A percentile compares a stretch with the other conserved stretches of the same genome.
These are phyloP conservation scores for Jatropha podagrica DNA, from an alignment of 441 rosid genomes.

Conservation along the genomic window DNA sequence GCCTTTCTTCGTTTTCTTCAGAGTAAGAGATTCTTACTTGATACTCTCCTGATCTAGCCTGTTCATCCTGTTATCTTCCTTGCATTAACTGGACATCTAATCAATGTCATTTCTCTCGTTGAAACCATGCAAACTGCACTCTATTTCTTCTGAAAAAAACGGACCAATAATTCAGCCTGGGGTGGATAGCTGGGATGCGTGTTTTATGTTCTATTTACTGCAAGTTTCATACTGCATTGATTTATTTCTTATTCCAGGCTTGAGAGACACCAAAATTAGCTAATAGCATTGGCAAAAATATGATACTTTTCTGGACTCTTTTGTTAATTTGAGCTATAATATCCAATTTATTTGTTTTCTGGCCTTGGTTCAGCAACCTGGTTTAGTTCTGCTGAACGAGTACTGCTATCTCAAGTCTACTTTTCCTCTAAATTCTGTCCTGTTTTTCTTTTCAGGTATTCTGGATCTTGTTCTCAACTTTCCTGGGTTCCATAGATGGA, in stretches of 20 bases:
- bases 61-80: background rate
- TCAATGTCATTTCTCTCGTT: background rate
- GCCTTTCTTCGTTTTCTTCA: constrained; percentile 88
- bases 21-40: constrained; percentile 44
- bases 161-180: background rate
- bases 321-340: background rate
- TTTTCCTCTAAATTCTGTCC: constrained; percentile 19
- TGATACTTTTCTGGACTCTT: background rate
- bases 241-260: background rate
- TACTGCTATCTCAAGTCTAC: background rate
- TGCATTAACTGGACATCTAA: background rate
- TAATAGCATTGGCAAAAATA: background rate
- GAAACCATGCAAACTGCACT: background rate
- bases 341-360: constrained; percentile 10
- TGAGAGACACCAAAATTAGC: background rate
- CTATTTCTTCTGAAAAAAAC: background rate
- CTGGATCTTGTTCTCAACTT: constrained; percentile 89
- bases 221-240: background rate
- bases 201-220: background rate
- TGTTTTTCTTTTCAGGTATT: constrained; percentile 53
- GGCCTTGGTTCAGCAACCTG: background rate
- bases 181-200: background rate
- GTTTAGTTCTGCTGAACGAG: constrained; percentile 4
- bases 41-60: background rate
- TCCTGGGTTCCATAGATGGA: constrained; percentile 96